Conservation (phyloP, 805 yeast species). For the Wickerhamiella sergipiensis region DNA sequence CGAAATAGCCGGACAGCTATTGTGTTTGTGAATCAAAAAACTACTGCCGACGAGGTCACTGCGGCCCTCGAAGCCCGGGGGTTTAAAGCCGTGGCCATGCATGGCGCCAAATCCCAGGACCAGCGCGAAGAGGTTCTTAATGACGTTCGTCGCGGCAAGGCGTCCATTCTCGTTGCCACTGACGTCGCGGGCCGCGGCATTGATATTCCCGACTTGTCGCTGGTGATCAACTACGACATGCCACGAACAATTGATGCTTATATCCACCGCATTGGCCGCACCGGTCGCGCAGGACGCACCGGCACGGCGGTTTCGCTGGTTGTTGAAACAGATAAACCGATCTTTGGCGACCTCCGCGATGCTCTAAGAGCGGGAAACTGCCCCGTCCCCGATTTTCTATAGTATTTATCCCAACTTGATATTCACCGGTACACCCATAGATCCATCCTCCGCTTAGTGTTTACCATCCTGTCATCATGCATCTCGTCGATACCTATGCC, state of each 20-base stretch:
- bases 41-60: constrained; percentile 54
- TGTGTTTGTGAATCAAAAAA: constrained; percentile 67
- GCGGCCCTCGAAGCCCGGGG: constrained; percentile 35
- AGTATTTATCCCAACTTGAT: background rate
- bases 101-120: constrained; percentile 78
- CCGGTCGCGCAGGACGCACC: constrained; percentile 82
- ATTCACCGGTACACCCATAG: too few relatives aligned
- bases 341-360: constrained; percentile 9
- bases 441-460: too few relatives aligned
- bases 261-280: constrained; percentile 87
- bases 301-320: constrained; percentile 72
- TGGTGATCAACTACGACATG: constrained; percentile 83
- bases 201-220: constrained; percentile 74
- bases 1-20: constrained; percentile 41
- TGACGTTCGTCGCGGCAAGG: constrained; percentile 40
- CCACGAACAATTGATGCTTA: constrained; percentile 65
- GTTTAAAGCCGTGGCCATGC: constrained; percentile 47
- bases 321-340: constrained; percentile 5
- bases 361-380: constrained; percentile 3
- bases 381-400: constrained; percentile 1
- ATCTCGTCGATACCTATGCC: constrained; percentile 31
- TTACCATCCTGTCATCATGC: background rate
- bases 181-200: constrained; percentile 95
- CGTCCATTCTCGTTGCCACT: constrained; percentile 69
- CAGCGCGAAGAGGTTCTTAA: constrained; percentile 68